Base-by-base conservation (phyloP, 192 early-diverging fungal species). In the Geranomyces michiganensis region DNA sequence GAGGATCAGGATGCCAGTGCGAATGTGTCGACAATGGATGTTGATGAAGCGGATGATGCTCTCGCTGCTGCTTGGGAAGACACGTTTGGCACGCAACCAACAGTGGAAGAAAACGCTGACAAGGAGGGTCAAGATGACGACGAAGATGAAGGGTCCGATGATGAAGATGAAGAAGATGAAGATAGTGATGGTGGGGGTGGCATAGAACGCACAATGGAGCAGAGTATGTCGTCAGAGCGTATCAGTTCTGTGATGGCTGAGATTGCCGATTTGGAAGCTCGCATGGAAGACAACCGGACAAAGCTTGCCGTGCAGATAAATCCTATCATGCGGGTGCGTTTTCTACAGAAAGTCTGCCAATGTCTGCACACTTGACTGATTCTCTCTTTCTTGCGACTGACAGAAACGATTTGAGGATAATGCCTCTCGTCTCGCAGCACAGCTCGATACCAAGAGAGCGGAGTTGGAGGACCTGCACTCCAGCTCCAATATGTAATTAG, bases 331-430 rank as follows among this genome's bases (percentile, higher is more conserved):
- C 87, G 82, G 86, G 91, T 92, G 82, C 68, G 21, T 32, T 26
- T 15, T 30, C 62, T 15, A 26, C 8, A 53, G 22, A 31, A 26
- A 44, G 36, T 41, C 10, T 41, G 36, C 36, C 21, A 29, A 60
- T 26, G 7, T 47, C n/a, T 59, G 33, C 5, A 29, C 46, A 0
- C 19, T 33, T 22, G 48, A 26, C 33, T 8, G 0, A 30, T 29
- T 7, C 19, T 65, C 15, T 5, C 46, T 17, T 32, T 36, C 46
- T 17, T 32, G 29, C 7, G 53, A 21, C 41, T 26, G 36, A 26
- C 68, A 89, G 90, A 83, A 79, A 72, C 90, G 92, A 7, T 92
- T 93, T 55, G 86, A 90, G 62, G 82, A 81, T 10, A 87, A 84
- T 30, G 75, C 92, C 27, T 71, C 77, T 29, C 84, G 81, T 21